These are phyloP conservation scores for Astrothelium macrocarpum DNA, from an alignment of 495 filamentous ascomycete genomes.

Conservation along the genomic window DNA sequence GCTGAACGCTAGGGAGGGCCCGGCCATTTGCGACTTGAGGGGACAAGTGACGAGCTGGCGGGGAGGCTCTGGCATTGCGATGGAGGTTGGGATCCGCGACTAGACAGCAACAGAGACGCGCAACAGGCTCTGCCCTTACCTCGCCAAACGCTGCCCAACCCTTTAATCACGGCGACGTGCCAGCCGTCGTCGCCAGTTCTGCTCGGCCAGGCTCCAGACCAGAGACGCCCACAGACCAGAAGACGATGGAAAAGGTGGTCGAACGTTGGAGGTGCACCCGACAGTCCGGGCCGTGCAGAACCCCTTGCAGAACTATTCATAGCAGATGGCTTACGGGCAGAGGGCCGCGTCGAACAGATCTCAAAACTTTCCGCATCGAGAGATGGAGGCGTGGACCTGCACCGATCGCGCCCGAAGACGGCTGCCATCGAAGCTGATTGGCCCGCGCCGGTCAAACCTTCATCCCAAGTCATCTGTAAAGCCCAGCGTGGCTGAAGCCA, in stretches of 20 bases:
- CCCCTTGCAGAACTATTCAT: slow-evolving; percentile 6
- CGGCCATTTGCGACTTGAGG: background rate
- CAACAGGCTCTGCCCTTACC: background rate
- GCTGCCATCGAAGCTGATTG: background rate
- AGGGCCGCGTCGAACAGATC: background rate
- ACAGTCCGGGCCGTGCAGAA: background rate
- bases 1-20: slow-evolving; percentile 5
- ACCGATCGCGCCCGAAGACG: slow-evolving; percentile 2
- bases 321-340: background rate
- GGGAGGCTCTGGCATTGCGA: background rate
- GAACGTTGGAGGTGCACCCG: slow-evolving; percentile 4
- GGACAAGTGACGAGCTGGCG: background rate
- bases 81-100: background rate
- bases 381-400: background rate
- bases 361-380: background rate
- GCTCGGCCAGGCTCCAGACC: background rate
- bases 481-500: background rate
- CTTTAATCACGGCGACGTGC: background rate
- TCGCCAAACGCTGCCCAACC: background rate
- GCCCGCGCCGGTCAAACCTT: background rate
- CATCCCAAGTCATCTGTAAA: background rate
- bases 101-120: background rate
- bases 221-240: background rate
- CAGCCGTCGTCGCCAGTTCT: background rate
- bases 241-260: background rate